Evolutionary conservation across 306 rosid genomes (phyloP).

Genomic region (Cicer cuneatum): DNA sequence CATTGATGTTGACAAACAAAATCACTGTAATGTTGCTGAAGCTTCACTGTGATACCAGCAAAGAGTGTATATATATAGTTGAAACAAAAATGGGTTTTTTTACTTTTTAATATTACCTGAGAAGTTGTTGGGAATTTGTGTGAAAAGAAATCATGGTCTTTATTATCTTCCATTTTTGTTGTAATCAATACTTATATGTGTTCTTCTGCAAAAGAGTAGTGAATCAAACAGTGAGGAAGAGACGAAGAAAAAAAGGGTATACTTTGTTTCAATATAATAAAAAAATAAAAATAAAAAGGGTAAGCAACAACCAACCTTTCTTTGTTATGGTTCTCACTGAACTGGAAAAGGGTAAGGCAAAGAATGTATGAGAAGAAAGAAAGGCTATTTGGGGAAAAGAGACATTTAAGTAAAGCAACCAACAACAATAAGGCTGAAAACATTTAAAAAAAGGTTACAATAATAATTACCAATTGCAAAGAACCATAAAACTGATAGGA

Average conservation of each 20-base stretch:
- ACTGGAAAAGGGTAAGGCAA: background rate
- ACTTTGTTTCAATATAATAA: background rate
- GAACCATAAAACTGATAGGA: too few relatives aligned
- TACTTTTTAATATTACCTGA: constrained; percentile 56
- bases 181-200: constrained; percentile 7
- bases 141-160: constrained; percentile 59
- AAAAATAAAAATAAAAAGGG: background rate
- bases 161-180: constrained; percentile 53
- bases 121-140: constrained; percentile 65
- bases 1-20: too few relatives aligned
- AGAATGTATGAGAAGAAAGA: background rate
- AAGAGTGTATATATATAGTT: too few relatives aligned
- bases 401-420: background rate
- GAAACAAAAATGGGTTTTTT: too few relatives aligned
- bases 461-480: too few relatives aligned
- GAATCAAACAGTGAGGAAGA: constrained; percentile 58
- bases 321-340: too few relatives aligned
- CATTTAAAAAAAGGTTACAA: too few relatives aligned
- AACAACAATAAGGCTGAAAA: background rate
- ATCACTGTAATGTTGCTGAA: too few relatives aligned
- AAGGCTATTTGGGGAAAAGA: background rate
- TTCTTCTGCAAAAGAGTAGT: constrained; percentile 22
- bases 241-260: background rate
- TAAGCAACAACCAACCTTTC: constrained; percentile 7
- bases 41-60: too few relatives aligned